Base-by-base conservation (phyloP, 2,329 filamentous ascomycete species). In the Drechslerella coelobrocha region DNA sequence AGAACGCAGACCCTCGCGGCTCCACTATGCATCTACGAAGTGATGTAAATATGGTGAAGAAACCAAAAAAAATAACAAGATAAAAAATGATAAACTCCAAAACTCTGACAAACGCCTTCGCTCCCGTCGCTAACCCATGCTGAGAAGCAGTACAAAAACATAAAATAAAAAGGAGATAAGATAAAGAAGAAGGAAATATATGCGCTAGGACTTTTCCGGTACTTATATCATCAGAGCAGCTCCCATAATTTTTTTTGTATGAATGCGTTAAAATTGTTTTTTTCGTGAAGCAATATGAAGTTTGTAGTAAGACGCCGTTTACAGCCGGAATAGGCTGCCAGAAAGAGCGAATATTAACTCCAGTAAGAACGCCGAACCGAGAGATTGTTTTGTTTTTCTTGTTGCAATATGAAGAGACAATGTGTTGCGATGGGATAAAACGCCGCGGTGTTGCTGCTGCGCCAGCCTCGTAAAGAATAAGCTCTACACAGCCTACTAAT, bases 71-170 rank as follows among this genome's bases (percentile, higher is more conserved):
- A 19, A 27, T 31, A 6, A 6, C 29, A 31, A 19, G 19, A 5
- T 3, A 19, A 41, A 5, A 8, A 41, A 14, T 17, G n/a, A 4
- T 5, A 45, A 45, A 45, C 41, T 45, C 41, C 41, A 39, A 39
- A 48, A 48, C 43, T 10, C 43, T 19, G 2, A 12, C n/a, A 27
- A 12, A 51, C 47, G 47, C 41, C 41, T 5, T 19, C 41, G 41
- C 41, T 45, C 41, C 41, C 41, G 5, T 45, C 19, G 41, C 41
- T 45, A 45, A n/a, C n/a, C n/a, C n/a, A n/a, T n/a, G n/a, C n/a
- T n/a, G n/a, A 21, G 17, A 19, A 21, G 19, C 19, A 45, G 37
- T n/a, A n/a, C n/a, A n/a, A 17, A 41, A 41, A 17, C n/a, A 17
- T 41, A 41, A 34, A 6, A 34, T 7, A 34, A 34, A 39, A 39